Base-by-base conservation (phyloP, 2,329 filamentous ascomycete genomes). In the Amesomyces nigricolor region DNA sequence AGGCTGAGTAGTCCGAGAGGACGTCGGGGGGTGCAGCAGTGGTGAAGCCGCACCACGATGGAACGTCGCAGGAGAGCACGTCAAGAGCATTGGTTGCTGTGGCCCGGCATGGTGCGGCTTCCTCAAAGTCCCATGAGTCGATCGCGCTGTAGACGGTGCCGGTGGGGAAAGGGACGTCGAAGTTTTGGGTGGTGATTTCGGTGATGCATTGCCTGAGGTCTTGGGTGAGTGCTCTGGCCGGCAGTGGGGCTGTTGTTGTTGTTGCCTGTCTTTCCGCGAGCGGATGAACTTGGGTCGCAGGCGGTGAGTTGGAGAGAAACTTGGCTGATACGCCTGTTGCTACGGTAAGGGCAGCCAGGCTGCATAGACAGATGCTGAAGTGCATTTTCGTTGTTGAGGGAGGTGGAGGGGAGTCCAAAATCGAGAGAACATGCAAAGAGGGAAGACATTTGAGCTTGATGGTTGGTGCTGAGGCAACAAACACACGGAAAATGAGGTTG, bases 191-290 rank as follows among this genome's bases (percentile, higher is more conserved):
- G 38, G 37, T 51, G 16, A 35, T 43, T 37, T 51, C 39, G 3
- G 48, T 43, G 26, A 51, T n/a, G 39, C 48, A 51, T 26, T 51
- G 48, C 48, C 38, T 43, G 19, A 39, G 48, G 26, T 51, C 48
- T 11, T 37, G 47, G 9, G 47, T 13, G 37, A 42, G 30, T 17
- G 45, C 19, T 10, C 26, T 29, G 37, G 8, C 9, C 8, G 8
- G 7, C 10, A 5, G 38, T 17, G 22, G 7, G 5, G 17, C 1
- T 14, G 47, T 50, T n/a, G 37, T 50, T n/a, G 37, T 17, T 2
- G 47, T 42, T 26, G 14, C 19, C 11, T 51, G 48, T 51, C 48
- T 43, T 35, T 17, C 16, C 3, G 11, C 38, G 39, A 51, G 48
- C 17, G 4, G 38, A 29, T 43, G 2, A n/a, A 10, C 22, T 11